These are phyloP conservation scores for Scutellaria galericulata DNA, from an alignment of 257 asterid species.

Conservation along the genomic window DNA sequence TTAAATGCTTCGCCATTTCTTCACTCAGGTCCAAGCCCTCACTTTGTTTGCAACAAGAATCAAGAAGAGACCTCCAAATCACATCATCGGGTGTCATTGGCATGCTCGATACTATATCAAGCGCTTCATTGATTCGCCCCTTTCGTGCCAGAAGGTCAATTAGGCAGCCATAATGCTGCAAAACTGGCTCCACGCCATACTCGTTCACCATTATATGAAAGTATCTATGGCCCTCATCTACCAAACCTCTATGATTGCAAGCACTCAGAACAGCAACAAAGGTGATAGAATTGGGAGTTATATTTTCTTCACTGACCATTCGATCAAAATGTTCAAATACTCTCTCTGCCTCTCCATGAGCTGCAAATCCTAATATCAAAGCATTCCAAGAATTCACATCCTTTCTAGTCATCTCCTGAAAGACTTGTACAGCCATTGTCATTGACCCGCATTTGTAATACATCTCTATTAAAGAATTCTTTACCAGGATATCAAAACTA, in stretches of 20 bases:
- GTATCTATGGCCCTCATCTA: constrained; percentile 56
- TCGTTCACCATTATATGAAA: constrained; percentile 57
- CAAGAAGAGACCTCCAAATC: constrained; percentile 83
- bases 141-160: constrained; percentile 72
- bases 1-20: constrained; percentile 59
- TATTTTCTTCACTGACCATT: constrained; percentile 54
- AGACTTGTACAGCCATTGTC: constrained; percentile 64
- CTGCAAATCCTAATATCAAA: constrained; percentile 63
- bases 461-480: constrained; percentile 73
- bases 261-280: constrained; percentile 70
- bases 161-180: constrained; percentile 86
- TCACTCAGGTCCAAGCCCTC: constrained; percentile 57
- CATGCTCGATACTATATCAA: constrained; percentile 63
- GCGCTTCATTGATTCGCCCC: constrained; percentile 64
- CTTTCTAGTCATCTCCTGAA: constrained; percentile 51
- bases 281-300: constrained; percentile 69
- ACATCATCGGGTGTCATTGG: constrained; percentile 77
- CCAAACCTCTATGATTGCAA: constrained; percentile 78
- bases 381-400: constrained; percentile 83
- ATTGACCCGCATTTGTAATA: constrained; percentile 79
- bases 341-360: constrained; percentile 67
- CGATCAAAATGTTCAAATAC: constrained; percentile 49
- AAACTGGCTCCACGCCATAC: constrained; percentile 57
- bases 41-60: constrained; percentile 60
- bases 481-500: constrained; percentile 50